These are phyloP conservation scores for Sordariomycetes sp. DNA, from an alignment of 2,329 filamentous ascomycete genomes.

Conservation along the genomic window DNA sequence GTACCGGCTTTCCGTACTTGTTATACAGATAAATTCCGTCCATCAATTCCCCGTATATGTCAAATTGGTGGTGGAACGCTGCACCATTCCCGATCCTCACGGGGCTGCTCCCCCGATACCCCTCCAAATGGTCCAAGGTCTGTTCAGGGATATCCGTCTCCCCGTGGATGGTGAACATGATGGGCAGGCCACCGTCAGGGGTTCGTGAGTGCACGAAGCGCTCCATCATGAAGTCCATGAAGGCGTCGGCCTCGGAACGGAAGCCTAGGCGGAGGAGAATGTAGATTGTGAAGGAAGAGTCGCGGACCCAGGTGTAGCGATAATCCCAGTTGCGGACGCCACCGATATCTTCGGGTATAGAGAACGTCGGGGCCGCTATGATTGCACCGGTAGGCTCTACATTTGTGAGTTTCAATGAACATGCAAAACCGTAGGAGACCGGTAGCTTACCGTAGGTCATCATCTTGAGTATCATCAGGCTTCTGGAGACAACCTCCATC, in stretches of 20 bases:
- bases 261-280: conserved; percentile 70
- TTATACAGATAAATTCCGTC: conserved; percentile 72
- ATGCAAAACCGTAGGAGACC: neutral
- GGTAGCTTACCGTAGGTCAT: conserved; percentile 47
- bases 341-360: conserved; percentile 65
- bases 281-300: conserved; percentile 71
- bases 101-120: conserved; percentile 61
- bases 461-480: conserved; percentile 66
- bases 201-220: conserved; percentile 54
- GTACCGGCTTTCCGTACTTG: conserved; percentile 68
- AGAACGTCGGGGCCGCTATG: conserved; percentile 68
- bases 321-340: conserved; percentile 63
- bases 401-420: neutral
- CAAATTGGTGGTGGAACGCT: conserved; percentile 67
- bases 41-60: conserved; percentile 73
- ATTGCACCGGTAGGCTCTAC: conserved; percentile 68
- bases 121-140: conserved; percentile 61
- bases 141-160: conserved; percentile 65
- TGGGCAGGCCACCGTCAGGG: conserved; percentile 55
- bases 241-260: conserved; percentile 65
- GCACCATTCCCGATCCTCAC: conserved; percentile 73
- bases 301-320: conserved; percentile 69
- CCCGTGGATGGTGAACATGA: conserved; percentile 75
- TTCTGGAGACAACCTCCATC: conserved; percentile 62
- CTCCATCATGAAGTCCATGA: conserved; percentile 70